Evolutionary conservation across 768 basidiomycete genomes (phyloP).

Genomic region (Xanthoconium purpureum): DNA sequence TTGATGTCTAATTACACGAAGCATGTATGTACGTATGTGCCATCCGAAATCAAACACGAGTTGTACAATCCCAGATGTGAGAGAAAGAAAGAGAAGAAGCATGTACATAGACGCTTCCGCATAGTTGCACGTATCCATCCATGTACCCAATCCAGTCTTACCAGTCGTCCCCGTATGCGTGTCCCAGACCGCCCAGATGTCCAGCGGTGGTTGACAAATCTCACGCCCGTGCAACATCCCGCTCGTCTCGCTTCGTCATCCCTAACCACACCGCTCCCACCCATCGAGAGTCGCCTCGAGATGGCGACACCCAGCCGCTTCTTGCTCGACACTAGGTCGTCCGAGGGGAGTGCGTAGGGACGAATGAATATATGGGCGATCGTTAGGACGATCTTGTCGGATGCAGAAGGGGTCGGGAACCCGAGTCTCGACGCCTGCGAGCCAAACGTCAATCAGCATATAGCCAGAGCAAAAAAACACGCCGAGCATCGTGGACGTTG

Average conservation of each 20-base stretch:
- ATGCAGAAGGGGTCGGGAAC: constrained; percentile 33
- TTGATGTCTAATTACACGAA: neutral
- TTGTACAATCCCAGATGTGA: constrained; percentile 5
- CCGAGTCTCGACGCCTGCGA: constrained; percentile 19
- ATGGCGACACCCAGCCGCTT: constrained; percentile 37
- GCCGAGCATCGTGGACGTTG: neutral
- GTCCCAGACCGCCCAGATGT: neutral
- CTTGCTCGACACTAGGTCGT: constrained; percentile 55
- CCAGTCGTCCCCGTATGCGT: too few species aligned
- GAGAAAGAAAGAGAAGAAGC: neutral
- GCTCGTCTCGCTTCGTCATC: constrained; percentile 1
- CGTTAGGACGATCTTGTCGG: constrained; percentile 40
- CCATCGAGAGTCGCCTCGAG: constrained; percentile 22
- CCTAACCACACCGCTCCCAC: constrained; percentile 1
- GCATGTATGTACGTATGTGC: constrained; percentile 10
- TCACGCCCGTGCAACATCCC: constrained; percentile 39
- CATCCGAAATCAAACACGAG: constrained; percentile 3
- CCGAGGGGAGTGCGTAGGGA: constrained; percentile 48
- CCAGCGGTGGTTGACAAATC: constrained; percentile 31
- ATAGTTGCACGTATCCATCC: neutral
- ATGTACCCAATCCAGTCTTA: neutral
- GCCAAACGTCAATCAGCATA: constrained; percentile 5
- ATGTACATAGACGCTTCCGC: neutral
- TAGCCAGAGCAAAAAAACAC: neutral
- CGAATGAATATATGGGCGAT: constrained; percentile 77